These are phyloP conservation scores for Aulographum hederae DNA, from an alignment of 2,329 filamentous ascomycete species.

Conservation along the genomic window DNA sequence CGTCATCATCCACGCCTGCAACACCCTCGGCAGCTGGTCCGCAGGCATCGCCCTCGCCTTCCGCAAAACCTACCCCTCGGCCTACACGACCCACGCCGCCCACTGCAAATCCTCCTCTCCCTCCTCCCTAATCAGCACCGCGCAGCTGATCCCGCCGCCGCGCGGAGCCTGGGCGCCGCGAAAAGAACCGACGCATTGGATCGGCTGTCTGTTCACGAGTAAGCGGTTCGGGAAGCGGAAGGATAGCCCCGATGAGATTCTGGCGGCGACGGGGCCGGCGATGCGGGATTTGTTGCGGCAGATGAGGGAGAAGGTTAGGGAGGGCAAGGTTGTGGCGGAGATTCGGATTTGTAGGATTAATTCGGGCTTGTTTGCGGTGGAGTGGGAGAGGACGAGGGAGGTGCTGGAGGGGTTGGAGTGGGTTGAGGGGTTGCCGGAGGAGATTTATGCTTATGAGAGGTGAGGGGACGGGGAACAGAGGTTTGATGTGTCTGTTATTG, in stretches of 20 bases:
- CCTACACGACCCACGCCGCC: slow-evolving; percentile 26
- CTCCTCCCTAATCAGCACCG: slow-evolving; percentile 22
- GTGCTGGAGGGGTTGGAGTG: slow-evolving; percentile 23
- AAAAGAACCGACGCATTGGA: slow-evolving; percentile 28
- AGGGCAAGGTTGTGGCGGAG: slow-evolving; percentile 11
- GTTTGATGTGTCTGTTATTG: no score
- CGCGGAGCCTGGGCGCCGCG: no score
- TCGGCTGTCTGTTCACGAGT: slow-evolving; percentile 42
- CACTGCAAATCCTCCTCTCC: slow-evolving; percentile 24
- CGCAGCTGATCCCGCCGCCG: slow-evolving; percentile 34
- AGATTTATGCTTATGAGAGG: no score
- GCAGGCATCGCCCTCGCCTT: slow-evolving; percentile 38
- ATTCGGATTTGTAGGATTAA: slow-evolving; percentile 38
- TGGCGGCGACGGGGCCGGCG: slow-evolving; percentile 29
- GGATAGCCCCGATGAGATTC: slow-evolving; percentile 24
- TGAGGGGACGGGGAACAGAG: no score
- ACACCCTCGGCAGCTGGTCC: slow-evolving; percentile 38
- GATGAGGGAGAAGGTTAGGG: slow-evolving; percentile 15
- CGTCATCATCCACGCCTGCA: slow-evolving; percentile 41
- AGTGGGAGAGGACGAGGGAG: slow-evolving; percentile 30
- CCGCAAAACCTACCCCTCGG: slow-evolving; percentile 29
- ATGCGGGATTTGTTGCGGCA: slow-evolving; percentile 28
- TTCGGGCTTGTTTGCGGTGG: slow-evolving; percentile 35
- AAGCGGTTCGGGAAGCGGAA: slow-evolving; percentile 25
- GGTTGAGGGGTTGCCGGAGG: slow-evolving; percentile 7